Percentiles rank a stretch among this genome's conserved stretches.
Conservation (phyloP, 2,329 filamentous ascomycete species). For the Alternaria panax region DNA sequence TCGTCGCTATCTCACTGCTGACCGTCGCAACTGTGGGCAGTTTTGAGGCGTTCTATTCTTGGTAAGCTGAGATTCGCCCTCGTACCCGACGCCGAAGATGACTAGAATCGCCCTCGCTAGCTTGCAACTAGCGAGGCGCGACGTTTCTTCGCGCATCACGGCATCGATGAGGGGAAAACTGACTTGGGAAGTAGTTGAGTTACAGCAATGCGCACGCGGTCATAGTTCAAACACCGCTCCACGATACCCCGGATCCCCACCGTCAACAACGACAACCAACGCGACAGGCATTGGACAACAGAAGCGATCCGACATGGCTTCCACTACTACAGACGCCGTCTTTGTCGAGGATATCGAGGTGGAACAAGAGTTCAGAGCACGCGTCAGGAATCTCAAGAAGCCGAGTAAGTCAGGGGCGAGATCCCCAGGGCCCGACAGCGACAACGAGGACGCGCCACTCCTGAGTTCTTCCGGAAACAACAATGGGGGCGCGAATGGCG, state of each 20-base stretch:
- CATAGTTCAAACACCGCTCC: slow-evolving; percentile 14
- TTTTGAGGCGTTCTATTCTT: slow-evolving; percentile 22
- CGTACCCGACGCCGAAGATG: slow-evolving; percentile 19
- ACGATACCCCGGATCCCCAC: slow-evolving; percentile 12
- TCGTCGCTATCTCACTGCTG: background rate
- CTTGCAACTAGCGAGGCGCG: slow-evolving; percentile 1
- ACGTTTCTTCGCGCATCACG: background rate
- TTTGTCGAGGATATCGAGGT: slow-evolving; percentile 42
- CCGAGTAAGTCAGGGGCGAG: slow-evolving; percentile 26
- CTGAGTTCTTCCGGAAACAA: slow-evolving; percentile 25
- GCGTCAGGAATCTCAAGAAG: slow-evolving; percentile 18
- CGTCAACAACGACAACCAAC: background rate
- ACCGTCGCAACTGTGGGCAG: slow-evolving; percentile 2
- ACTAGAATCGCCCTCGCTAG: slow-evolving; percentile 9
- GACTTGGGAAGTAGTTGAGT: slow-evolving; percentile 13
- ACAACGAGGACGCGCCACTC: slow-evolving; percentile 40
- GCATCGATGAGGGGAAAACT: slow-evolving; percentile 10
- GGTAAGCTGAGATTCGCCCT: slow-evolving; percentile 30
- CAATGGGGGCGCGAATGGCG: slow-evolving; percentile 20
- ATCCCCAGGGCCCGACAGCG: slow-evolving; percentile 20
- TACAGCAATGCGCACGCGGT: slow-evolving; percentile 28
- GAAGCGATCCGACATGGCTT: slow-evolving; percentile 24
- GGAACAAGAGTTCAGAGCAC: slow-evolving; percentile 33
- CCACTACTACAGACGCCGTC: slow-evolving; percentile 35
- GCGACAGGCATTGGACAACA: background rate